Evolutionary conservation across 805 yeast genomes (phyloP).

Genomic region (Yarrowia sp.): DNA sequence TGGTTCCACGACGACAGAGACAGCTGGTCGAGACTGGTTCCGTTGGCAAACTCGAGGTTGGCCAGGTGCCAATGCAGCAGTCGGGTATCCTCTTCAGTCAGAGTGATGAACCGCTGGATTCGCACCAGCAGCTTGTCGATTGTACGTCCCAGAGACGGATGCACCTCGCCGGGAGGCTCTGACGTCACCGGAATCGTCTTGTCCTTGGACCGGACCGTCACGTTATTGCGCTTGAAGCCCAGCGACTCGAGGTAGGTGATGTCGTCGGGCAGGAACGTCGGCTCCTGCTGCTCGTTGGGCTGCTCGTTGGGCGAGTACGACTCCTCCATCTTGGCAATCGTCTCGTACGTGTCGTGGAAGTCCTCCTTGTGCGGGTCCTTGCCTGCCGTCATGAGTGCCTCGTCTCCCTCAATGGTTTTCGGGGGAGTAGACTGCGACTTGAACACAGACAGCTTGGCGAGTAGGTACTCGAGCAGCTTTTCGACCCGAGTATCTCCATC

Average conservation of each 20-base stretch:
- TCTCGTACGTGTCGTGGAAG: conserved; percentile 35
- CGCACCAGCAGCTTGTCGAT: conserved; percentile 39
- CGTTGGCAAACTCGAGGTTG: conserved; percentile 42
- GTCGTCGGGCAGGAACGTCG: conserved; percentile 34
- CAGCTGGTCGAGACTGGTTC: conserved; percentile 39
- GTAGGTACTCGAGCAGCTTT: conserved; percentile 40
- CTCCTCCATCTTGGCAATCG: conserved; percentile 43
- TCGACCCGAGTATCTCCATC: conserved; percentile 39
- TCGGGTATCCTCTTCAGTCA: conserved; percentile 40
- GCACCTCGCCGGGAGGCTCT: conserved; percentile 39
- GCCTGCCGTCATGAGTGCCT: conserved; percentile 40
- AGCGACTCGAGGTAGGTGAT: conserved; percentile 36
- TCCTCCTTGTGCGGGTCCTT: conserved; percentile 41
- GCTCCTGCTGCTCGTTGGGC: conserved; percentile 32
- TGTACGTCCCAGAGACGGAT: conserved; percentile 42
- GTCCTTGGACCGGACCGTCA: conserved; percentile 19
- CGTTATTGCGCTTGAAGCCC: conserved; percentile 33
- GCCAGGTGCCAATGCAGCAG: conserved; percentile 45
- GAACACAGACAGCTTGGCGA: conserved; percentile 40
- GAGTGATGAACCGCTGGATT: conserved; percentile 37
- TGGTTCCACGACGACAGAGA: conserved; percentile 45
- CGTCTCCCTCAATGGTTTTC: conserved; percentile 41
- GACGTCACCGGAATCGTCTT: conserved; percentile 37
- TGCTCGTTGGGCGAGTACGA: conserved; percentile 35
- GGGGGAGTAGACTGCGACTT: conserved; percentile 39